Evolutionary conservation across 106 monocot species (phyloP).

Genomic region (Apostasia ramifera): DNA sequence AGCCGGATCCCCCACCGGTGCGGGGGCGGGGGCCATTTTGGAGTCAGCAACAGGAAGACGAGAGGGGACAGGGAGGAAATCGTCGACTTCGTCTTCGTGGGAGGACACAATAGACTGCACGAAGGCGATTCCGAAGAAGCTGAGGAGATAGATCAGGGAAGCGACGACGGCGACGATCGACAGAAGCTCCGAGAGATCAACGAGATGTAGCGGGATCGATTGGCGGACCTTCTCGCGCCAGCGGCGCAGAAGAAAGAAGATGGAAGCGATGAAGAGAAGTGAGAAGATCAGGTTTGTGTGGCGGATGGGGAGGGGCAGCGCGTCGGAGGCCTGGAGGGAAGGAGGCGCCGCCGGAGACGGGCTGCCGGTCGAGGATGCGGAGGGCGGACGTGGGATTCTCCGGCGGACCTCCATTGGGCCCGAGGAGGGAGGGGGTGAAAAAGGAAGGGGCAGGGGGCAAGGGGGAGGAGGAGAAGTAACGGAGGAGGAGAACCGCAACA

Average conservation of each 20-base stretch:
- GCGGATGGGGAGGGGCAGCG: conserved; percentile 56
- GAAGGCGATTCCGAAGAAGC: conserved; percentile 61
- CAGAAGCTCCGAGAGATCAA: conserved; percentile 40
- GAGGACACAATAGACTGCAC: conserved; percentile 39
- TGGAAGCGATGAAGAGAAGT: conserved; percentile 40
- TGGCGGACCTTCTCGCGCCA: conserved; percentile 57
- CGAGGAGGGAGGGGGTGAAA: background rate
- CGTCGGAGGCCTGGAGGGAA: conserved; percentile 47
- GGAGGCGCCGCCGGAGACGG: conserved; percentile 10
- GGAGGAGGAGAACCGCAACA: background rate
- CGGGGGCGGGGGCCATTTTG: background rate
- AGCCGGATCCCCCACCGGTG: background rate
- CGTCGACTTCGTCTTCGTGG: conserved; percentile 30
- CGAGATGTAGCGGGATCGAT: conserved; percentile 45
- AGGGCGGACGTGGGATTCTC: background rate
- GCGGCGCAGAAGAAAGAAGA: conserved; percentile 54
- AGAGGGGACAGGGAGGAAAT: background rate
- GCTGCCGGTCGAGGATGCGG: background rate
- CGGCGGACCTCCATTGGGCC: conserved; percentile 17
- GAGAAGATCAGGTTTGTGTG: conserved; percentile 63
- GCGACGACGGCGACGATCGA: conserved; percentile 50
- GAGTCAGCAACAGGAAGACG: background rate
- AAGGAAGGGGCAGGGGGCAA: background rate
- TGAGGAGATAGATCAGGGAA: conserved; percentile 70
- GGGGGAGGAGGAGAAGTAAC: background rate